phyloP scores from a whole-genome alignment of 225 moss, liverwort and hornwort genomes.

The Antitrichia curtipendula region DNA sequence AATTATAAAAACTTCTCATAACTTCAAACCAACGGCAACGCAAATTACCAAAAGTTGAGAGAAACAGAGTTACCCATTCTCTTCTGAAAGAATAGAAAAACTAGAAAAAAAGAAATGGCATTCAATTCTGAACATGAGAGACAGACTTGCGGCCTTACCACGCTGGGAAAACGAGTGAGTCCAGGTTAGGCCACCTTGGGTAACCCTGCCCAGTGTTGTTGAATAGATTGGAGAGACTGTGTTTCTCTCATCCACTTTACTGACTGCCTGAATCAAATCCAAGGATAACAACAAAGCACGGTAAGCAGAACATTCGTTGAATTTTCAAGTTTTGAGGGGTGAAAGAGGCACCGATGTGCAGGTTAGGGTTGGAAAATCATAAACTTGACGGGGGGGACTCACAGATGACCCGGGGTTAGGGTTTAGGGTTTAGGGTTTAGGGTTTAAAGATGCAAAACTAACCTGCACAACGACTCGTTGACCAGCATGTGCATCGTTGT shows the following conservation, averaged over 20 bases:
- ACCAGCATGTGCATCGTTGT: slow-evolving; percentile 39
- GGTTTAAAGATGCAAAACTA: neutral
- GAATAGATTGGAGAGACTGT: slow-evolving; percentile 40
- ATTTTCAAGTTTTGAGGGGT: neutral
- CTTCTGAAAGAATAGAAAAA: neutral
- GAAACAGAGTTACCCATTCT: neutral
- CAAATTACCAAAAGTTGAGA: neutral
- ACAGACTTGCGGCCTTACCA: neutral
- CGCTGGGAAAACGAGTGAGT: slow-evolving; percentile 25
- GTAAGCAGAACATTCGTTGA: neutral
- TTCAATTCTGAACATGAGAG: neutral
- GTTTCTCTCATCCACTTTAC: slow-evolving; percentile 26
- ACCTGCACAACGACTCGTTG: slow-evolving; percentile 47
- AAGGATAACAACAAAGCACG: neutral
- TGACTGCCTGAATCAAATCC: slow-evolving; percentile 19
- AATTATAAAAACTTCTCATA: neutral
- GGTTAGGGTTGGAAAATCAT: neutral
- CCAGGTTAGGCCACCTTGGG: slow-evolving; percentile 53
- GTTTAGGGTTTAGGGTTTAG: too few relatives aligned
- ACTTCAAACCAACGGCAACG: neutral
- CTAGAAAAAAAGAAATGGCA: neutral
- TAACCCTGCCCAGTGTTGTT: slow-evolving; percentile 14
- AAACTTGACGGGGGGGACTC: neutral
- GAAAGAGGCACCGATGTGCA: neutral
- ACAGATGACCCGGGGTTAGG: neutral